Conservation (phyloP, 306 rosid species). For the Cercis canadensis region DNA sequence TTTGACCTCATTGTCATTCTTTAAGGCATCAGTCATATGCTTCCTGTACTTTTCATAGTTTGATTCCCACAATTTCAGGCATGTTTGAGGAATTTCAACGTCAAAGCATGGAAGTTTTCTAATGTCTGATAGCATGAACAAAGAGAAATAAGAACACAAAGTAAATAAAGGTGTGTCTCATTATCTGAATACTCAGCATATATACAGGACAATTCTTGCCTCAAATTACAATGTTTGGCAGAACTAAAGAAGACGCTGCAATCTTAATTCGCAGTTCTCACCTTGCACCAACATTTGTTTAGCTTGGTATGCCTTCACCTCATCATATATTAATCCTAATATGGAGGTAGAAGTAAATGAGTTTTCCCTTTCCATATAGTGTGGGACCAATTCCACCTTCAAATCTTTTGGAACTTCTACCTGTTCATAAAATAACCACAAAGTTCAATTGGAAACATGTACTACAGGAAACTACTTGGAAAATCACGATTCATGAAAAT, state of each 20-base stretch:
- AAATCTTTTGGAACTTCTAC: conserved; percentile 56
- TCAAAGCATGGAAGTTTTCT: conserved; percentile 61
- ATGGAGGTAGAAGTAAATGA: conserved; percentile 64
- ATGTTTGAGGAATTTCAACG: conserved; percentile 49
- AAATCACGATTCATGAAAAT: neutral
- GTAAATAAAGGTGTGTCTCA: too few relatives aligned
- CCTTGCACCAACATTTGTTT: conserved; percentile 47
- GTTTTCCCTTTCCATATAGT: conserved; percentile 60
- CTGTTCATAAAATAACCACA: conserved; percentile 42
- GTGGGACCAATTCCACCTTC: conserved; percentile 55
- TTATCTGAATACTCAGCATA: neutral
- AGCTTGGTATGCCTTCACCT: conserved; percentile 45
- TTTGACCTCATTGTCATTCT: neutral
- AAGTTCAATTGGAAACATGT: conserved; percentile 15
- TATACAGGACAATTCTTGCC: neutral
- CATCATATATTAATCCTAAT: conserved; percentile 69
- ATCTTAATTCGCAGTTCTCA: conserved; percentile 24
- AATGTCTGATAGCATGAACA: conserved; percentile 51
- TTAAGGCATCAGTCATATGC: conserved; percentile 49
- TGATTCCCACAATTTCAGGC: conserved; percentile 47
- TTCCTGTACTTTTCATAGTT: conserved; percentile 39
- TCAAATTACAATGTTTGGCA: neutral
- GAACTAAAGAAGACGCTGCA: neutral
- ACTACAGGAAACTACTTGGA: neutral
- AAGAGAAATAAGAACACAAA: conserved; percentile 22